These are phyloP conservation scores for Microthlaspi erraticum DNA, from an alignment of 345 rosid genomes.

Conservation along the genomic window DNA sequence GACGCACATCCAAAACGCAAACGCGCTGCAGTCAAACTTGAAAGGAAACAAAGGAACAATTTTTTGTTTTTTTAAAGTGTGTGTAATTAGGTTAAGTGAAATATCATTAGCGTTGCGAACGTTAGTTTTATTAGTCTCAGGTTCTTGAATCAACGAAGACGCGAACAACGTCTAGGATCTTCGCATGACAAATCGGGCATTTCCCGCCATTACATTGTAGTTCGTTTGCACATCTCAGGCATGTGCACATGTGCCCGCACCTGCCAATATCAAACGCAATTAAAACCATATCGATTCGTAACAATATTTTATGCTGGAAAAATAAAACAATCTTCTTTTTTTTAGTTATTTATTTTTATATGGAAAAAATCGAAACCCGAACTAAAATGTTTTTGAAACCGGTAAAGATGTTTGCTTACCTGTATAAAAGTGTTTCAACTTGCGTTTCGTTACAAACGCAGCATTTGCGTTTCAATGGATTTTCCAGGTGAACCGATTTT, in stretches of 20 bases:
- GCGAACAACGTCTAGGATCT: conserved; percentile 75
- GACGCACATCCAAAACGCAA: conserved; percentile 35
- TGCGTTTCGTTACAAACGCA: conserved; percentile 74
- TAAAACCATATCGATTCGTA: no score
- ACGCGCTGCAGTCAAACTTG: conserved; percentile 17
- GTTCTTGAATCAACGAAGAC: conserved; percentile 55
- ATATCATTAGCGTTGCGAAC: conserved; percentile 21
- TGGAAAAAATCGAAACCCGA: not conserved
- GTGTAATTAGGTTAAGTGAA: conserved; percentile 2
- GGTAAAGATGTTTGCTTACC: conserved; percentile 13
- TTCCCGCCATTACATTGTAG: conserved; percentile 67
- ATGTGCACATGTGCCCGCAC: conserved; percentile 96
- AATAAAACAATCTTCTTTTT: no score
- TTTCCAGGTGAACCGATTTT: conserved; percentile 51
- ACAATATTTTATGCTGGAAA: no score
- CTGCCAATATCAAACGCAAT: conserved; percentile 40
- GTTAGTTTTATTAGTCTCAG: not conserved
- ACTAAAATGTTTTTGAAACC: not conserved
- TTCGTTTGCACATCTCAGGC: conserved; percentile 73
- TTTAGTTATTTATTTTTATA: no score
- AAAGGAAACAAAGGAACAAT: conserved; percentile 18
- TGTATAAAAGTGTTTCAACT: conserved; percentile 74
- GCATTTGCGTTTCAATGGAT: conserved; percentile 57
- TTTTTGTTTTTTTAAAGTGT: no score
- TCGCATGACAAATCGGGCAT: conserved; percentile 81